Evolutionary conservation across 2,329 filamentous ascomycete species (phyloP).

Genomic region (Fusarium denticulatum): DNA sequence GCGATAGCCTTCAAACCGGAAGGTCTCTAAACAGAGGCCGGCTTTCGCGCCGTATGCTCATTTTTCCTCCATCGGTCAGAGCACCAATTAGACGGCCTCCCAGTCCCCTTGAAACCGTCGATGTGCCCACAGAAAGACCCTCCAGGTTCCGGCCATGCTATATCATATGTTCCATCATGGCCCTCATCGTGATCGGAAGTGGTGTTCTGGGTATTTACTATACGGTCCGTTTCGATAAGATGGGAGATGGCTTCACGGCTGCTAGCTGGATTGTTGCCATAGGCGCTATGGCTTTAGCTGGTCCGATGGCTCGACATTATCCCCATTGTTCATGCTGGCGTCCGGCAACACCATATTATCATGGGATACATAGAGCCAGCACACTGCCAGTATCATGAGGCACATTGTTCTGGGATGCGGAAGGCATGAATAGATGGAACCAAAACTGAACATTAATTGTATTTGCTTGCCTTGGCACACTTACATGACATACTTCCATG

Average conservation of each 20-base stretch:
- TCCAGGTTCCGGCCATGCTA: background rate
- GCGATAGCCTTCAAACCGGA: fast-evolving
- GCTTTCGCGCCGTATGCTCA: fast-evolving
- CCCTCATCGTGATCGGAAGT: background rate
- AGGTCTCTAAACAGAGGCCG: fast-evolving
- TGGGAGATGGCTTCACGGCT: background rate
- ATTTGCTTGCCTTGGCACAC: fast-evolving
- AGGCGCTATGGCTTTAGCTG: background rate
- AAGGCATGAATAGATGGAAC: background rate
- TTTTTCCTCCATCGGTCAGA: background rate
- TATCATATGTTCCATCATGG: background rate
- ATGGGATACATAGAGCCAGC: background rate
- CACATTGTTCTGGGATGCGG: fast-evolving
- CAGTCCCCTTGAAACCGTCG: fast-evolving
- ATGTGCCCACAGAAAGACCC: background rate
- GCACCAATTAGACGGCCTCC: background rate
- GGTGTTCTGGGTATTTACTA: background rate
- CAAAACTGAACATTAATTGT: fast-evolving
- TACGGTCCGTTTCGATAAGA: background rate
- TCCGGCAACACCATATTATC: fast-evolving
- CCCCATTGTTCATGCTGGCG: background rate
- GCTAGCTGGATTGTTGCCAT: background rate
- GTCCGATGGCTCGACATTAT: background rate
- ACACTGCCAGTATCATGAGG: background rate
- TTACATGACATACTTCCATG: background rate